Evolutionary conservation across 2,329 filamentous ascomycete species (phyloP).

Genomic region (Talaromyces sp.): DNA sequence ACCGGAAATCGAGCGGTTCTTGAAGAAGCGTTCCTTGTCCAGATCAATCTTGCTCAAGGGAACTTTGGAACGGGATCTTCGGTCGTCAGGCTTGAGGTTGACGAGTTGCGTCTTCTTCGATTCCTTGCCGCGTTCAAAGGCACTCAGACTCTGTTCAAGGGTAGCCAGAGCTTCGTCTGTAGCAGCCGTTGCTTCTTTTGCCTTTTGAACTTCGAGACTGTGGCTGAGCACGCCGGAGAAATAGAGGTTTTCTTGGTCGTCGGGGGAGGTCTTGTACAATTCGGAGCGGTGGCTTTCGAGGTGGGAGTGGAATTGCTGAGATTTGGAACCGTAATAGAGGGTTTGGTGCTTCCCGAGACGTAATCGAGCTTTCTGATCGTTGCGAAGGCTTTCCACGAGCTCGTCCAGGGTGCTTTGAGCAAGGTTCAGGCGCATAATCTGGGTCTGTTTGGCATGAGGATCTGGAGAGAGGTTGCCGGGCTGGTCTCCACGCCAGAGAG

Average conservation of each 20-base stretch:
- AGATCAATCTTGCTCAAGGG: conserved; percentile 41
- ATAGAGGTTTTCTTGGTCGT: conserved; percentile 49
- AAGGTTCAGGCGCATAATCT: conserved; percentile 50
- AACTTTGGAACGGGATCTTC: conserved; percentile 24
- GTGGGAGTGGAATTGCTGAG: conserved; percentile 54
- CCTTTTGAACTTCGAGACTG: conserved; percentile 55
- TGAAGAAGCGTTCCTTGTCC: conserved; percentile 44
- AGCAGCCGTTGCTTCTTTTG: conserved; percentile 54
- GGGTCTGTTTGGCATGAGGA: conserved; percentile 35
- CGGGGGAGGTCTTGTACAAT: conserved; percentile 51
- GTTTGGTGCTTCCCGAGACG: conserved; percentile 53
- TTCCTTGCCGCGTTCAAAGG: conserved; percentile 60
- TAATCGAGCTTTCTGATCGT: conserved; percentile 45
- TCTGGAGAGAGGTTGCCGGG: conserved; percentile 29
- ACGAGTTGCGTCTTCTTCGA: conserved; percentile 54
- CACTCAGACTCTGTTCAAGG: conserved; percentile 59
- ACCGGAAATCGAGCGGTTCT: conserved; percentile 42
- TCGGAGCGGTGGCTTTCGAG: conserved; percentile 57
- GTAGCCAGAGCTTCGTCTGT: conserved; percentile 60
- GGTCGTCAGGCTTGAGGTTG: conserved; percentile 38
- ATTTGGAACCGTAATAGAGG: conserved; percentile 59
- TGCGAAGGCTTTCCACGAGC: conserved; percentile 44
- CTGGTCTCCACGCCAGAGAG: conserved; percentile 37
- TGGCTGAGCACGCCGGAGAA: conserved; percentile 60
- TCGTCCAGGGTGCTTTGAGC: conserved; percentile 47